Evolutionary conservation across 2,329 filamentous ascomycete genomes (phyloP).

Genomic region (Aspergillus caelatus): DNA sequence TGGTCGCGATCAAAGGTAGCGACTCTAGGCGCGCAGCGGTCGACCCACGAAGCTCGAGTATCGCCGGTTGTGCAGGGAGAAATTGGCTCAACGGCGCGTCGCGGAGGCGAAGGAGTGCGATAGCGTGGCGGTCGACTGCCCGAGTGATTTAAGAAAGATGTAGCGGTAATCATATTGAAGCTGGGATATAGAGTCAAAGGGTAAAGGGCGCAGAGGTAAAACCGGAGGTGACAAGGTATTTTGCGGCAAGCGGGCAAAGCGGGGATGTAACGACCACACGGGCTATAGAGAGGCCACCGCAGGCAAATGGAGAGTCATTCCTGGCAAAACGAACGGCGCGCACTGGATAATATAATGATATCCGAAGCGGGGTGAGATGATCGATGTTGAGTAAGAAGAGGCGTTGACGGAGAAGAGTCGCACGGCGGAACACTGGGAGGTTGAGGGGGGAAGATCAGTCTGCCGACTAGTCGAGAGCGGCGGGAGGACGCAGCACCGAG

Average conservation of each 20-base stretch:
- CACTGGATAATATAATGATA: conserved; percentile 25
- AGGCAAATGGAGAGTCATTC: conserved; percentile 44
- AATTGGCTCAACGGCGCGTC: conserved; percentile 50
- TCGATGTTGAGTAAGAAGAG: conserved; percentile 24
- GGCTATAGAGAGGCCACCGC: conserved; percentile 43
- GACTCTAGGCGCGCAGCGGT: conserved; percentile 30
- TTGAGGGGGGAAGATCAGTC: conserved; percentile 27
- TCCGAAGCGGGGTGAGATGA: conserved; percentile 22
- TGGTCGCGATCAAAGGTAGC: conserved; percentile 28
- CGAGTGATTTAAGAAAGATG: conserved; percentile 40
- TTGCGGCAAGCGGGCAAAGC: conserved; percentile 45
- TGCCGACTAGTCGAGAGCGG: conserved; percentile 24
- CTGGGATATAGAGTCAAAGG: conserved; percentile 9
- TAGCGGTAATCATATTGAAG: conserved; percentile 41
- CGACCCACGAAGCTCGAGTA: conserved; percentile 32
- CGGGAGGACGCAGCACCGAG: conserved; percentile 23
- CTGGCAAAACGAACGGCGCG: conserved; percentile 35
- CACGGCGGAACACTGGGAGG: conserved; percentile 26
- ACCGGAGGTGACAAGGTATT: conserved; percentile 29
- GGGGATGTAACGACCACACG: conserved; percentile 45
- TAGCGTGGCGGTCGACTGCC: conserved; percentile 45
- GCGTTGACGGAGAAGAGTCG: conserved; percentile 25
- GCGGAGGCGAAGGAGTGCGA: conserved; percentile 51
- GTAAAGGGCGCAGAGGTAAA: conserved; percentile 16
- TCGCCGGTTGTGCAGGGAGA: conserved; percentile 41